Base-by-base conservation (phyloP, 345 rosid genomes). In the Schrenkiella parvula region DNA sequence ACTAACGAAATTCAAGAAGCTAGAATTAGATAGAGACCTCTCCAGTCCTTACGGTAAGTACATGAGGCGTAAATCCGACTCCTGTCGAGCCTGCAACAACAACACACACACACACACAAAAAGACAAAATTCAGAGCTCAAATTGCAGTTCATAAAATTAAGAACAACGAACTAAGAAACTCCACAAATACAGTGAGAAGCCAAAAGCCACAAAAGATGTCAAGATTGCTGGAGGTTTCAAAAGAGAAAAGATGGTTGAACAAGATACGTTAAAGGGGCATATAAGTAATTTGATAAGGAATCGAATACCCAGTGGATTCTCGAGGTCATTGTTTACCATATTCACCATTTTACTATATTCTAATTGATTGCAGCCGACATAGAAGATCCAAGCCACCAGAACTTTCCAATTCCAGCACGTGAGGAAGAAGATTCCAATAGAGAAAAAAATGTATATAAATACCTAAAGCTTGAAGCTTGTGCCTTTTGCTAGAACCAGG, bases 21-120 rank as follows among this genome's bases (percentile, higher is more conserved):
- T 42, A 63, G 26, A 54, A 53, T 58, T 55, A 52, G 53, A 44
- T 22, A 43, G 9, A 66, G 12, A 90, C 97, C 84, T 90, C 97
- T 77, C 97, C 97, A 55, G 82, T 69, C 34, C 82, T 84, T 50
- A 88, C 79, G 25, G 85, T 84, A 75, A 90, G 81, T 72, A 90
- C 43, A 70, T 86, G 97, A 3, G 97, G 92, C 46, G 88, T 87
- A 77, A 90, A 90, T 47, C 90, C 97, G 31, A 83, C 67, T 58
- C 95, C 97, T 15, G 92, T 90, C 1, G 95, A 76, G 50, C 64
- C 68, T 55, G 32, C 41, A 70, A 66, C 58, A 66, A 66, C 22
- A 77, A 6, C n/a, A 4, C 28, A 23, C 29, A 22, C 8, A 22
- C 15, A 25, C 3, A 13, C 26, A 12, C 2, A 8, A 47, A 17